Conservation (phyloP, 257 asterid genomes). For the Ophiorrhiza pumila region DNA sequence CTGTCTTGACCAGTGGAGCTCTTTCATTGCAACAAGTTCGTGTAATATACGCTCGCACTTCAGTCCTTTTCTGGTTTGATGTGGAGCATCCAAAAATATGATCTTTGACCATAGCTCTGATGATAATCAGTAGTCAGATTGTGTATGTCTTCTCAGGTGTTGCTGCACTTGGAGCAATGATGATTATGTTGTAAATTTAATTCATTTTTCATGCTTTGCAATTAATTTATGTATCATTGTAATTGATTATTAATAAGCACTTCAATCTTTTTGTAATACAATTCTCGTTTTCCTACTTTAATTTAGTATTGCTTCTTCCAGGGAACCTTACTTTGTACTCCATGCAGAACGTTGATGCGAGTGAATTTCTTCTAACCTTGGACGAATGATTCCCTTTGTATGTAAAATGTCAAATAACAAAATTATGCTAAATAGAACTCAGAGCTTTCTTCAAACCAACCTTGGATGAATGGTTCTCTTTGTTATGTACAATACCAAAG, state of each 20-base stretch:
- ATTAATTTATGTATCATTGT: neutral
- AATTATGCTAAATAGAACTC: too few species aligned
- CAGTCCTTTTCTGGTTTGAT: conserved; percentile 80
- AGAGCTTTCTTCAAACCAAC: too few species aligned
- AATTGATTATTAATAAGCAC: neutral
- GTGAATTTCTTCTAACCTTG: neutral
- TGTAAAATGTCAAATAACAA: too few species aligned
- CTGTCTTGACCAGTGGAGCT: conserved; percentile 80
- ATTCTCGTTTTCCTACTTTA: neutral
- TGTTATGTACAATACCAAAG: too few species aligned
- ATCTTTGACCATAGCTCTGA: neutral
- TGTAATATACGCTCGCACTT: conserved; percentile 72
- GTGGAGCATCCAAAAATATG: conserved; percentile 37
- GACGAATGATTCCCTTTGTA: too few species aligned
- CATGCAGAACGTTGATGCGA: neutral
- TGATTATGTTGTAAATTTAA: neutral
- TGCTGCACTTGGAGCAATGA: conserved; percentile 1
- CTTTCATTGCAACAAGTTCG: conserved; percentile 80
- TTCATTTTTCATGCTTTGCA: neutral
- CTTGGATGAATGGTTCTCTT: too few species aligned
- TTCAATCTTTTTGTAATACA: neutral
- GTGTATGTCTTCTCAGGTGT: neutral
- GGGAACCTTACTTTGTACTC: neutral
- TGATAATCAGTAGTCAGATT: conserved; percentile 3
- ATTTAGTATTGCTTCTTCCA: neutral